These are phyloP conservation scores for Polygonum aviculare DNA, from an alignment of 148 eudicot genomes.

Conservation along the genomic window DNA sequence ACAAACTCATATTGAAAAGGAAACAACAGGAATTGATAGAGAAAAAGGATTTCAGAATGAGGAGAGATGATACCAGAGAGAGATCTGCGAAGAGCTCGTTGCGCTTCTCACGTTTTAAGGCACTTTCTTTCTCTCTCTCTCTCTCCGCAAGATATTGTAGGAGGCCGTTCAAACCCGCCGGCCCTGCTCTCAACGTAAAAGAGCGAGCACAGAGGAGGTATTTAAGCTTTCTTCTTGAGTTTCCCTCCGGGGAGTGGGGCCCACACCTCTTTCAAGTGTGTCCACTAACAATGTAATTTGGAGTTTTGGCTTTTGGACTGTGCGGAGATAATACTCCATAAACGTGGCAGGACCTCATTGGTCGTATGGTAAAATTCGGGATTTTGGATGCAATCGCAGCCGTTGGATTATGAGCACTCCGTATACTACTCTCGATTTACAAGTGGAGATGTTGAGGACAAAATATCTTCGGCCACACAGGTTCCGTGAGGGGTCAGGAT, in stretches of 20 bases:
- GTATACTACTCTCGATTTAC: background rate
- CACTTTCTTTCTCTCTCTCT: background rate
- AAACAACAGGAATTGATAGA: background rate
- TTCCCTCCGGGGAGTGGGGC: background rate
- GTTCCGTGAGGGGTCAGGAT: background rate
- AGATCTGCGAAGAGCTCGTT: constrained; percentile 1
- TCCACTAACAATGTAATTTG: background rate
- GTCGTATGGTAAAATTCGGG: background rate
- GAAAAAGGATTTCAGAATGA: background rate
- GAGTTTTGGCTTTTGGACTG: background rate
- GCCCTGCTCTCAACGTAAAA: background rate
- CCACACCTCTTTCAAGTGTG: background rate
- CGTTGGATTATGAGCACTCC: background rate
- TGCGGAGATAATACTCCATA: background rate
- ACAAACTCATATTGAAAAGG: background rate
- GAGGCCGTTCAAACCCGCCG: constrained; percentile 2
- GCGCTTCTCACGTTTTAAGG: background rate
- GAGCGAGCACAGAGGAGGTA: background rate
- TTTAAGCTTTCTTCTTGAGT: background rate
- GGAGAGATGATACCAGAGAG: background rate
- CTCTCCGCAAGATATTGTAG: background rate
- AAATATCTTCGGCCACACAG: background rate
- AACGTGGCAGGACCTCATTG: background rate
- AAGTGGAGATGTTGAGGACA: background rate
- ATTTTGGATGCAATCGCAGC: background rate